phyloP scores from a whole-genome alignment of 2,329 filamentous ascomycete genomes.

The Claviceps sp. region DNA sequence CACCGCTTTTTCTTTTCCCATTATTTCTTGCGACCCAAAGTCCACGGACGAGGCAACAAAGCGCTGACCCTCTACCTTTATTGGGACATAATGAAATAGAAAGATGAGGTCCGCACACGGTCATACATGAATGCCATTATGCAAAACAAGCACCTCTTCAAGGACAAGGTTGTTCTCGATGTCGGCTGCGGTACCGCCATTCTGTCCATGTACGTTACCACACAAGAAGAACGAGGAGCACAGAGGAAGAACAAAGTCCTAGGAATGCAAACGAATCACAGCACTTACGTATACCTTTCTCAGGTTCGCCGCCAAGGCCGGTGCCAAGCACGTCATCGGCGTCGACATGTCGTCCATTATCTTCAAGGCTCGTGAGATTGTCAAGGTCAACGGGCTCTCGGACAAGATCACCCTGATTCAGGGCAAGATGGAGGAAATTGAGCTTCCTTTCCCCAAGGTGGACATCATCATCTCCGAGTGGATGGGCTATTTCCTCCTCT shows the following conservation, averaged over 20 bases:
- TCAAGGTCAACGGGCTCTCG: conserved; percentile 77
- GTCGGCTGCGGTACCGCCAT: conserved; percentile 96
- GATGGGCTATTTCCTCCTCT: conserved; percentile 99
- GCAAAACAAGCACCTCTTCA: conserved; percentile 90
- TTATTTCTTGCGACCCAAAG: background rate
- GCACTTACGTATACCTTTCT: background rate
- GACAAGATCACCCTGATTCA: conserved; percentile 96
- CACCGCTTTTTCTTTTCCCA: background rate
- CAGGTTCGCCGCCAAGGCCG: conserved; percentile 93
- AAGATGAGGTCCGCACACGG: conserved; percentile 93
- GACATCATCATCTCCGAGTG: conserved; percentile 99
- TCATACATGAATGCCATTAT: conserved; percentile 97
- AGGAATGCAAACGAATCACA: background rate
- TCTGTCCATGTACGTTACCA: conserved; percentile 74
- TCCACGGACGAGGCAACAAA: background rate
- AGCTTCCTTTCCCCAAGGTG: conserved; percentile 84
- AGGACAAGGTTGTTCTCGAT: conserved; percentile 75
- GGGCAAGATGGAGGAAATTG: conserved; percentile 99
- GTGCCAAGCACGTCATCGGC: conserved; percentile 95
- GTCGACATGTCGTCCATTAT: conserved; percentile 99
- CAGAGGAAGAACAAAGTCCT: background rate
- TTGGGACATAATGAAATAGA: conserved; percentile 36
- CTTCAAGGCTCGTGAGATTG: conserved; percentile 94
- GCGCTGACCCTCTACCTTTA: background rate
- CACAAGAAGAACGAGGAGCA: background rate